phyloP scores from a whole-genome alignment of 805 yeast genomes.

The Hyphopichia homilentoma region DNA sequence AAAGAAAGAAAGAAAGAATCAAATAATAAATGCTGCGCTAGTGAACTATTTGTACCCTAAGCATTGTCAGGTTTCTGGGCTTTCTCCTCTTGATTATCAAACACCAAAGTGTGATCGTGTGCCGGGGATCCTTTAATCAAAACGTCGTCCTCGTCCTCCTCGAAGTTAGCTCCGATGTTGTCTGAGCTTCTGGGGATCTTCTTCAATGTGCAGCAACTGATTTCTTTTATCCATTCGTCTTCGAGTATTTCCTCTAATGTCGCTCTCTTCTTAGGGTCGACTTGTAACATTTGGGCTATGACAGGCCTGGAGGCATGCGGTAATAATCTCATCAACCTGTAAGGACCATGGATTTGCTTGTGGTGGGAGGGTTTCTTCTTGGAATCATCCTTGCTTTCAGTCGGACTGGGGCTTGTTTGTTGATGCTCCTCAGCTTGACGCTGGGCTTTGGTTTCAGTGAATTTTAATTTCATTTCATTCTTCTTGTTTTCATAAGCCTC shows the following conservation, averaged over 20 bases:
- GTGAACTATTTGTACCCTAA: too few species aligned
- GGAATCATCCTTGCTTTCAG: constrained; percentile 9
- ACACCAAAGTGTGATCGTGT: constrained; percentile 39
- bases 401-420: constrained; percentile 2
- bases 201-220: constrained; percentile 55
- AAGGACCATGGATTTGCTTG: constrained; percentile 76
- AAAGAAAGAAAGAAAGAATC: too few species aligned
- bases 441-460: constrained; percentile 16
- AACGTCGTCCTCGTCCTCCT: constrained; percentile 35
- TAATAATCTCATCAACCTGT: constrained; percentile 70
- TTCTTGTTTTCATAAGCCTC: constrained; percentile 35
- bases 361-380: constrained; percentile 35
- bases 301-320: constrained; percentile 85
- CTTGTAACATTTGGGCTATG: constrained; percentile 58
- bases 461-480: constrained; percentile 30
- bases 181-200: constrained; percentile 16
- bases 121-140: constrained; percentile 33
- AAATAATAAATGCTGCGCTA: too few species aligned
- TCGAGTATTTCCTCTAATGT: constrained; percentile 59
- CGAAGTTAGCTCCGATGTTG: constrained; percentile 20
- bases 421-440: constrained; percentile 7
- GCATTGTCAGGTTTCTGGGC: neutral
- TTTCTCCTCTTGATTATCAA: constrained; percentile 12
- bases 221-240: constrained; percentile 70
- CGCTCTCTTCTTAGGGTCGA: constrained; percentile 62